These are phyloP conservation scores for Phytophthora kernoviae DNA, from an alignment of 352 stramenopile species.

Conservation along the genomic window DNA sequence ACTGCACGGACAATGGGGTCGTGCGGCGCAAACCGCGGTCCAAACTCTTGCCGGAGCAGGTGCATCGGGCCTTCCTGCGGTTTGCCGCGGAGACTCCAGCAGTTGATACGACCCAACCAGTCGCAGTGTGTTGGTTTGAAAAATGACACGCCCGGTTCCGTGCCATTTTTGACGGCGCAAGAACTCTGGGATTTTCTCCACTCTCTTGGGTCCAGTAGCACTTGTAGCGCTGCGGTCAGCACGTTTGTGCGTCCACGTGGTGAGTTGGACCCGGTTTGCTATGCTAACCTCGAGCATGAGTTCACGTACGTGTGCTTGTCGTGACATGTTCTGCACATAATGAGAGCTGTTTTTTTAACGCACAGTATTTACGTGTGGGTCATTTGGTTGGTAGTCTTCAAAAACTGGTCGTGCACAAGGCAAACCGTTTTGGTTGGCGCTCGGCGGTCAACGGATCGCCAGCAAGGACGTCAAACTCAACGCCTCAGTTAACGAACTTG, in stretches of 20 bases:
- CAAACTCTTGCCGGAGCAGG: conserved; percentile 48
- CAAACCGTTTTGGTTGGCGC: conserved; percentile 71
- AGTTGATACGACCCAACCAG: conserved; percentile 16
- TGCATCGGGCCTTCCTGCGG: conserved; percentile 47
- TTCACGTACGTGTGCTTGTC: conserved; percentile 51
- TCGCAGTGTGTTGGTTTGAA: conserved; percentile 74
- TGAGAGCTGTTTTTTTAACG: background rate
- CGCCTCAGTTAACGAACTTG: conserved; percentile 40
- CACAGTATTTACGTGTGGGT: conserved; percentile 1
- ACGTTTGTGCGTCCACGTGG: conserved; percentile 69
- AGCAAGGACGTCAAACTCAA: conserved; percentile 78
- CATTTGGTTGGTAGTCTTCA: conserved; percentile 42
- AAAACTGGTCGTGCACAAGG: conserved; percentile 60
- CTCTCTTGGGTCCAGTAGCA: conserved; percentile 39
- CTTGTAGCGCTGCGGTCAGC: conserved; percentile 49
- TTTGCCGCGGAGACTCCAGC: conserved; percentile 18
- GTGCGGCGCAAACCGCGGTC: conserved; percentile 63
- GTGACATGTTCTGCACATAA: conserved; percentile 20
- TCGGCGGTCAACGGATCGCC: conserved; percentile 64
- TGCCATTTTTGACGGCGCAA: conserved; percentile 54
- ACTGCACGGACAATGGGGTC: conserved; percentile 53
- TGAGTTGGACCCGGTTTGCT: conserved; percentile 63
- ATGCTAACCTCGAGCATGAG: conserved; percentile 81
- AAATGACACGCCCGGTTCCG: conserved; percentile 37
- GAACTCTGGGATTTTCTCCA: conserved; percentile 60